Conservation (phyloP, 2,329 filamentous ascomycete genomes). For the Botryotinia globosa region DNA sequence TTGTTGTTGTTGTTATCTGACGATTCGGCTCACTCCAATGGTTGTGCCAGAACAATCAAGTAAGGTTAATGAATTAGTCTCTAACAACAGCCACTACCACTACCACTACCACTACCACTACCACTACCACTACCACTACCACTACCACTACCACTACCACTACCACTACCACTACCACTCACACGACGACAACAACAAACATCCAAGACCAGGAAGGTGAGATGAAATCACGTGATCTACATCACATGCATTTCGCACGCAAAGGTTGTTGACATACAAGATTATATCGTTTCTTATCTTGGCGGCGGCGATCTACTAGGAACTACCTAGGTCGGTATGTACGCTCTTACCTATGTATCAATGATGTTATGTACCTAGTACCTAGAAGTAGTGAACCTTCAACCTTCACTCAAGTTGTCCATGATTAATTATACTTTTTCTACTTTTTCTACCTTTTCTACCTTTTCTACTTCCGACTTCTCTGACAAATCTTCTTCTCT, state of each 20-base stretch:
- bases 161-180: too few relatives aligned
- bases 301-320: background rate
- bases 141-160: too few relatives aligned
- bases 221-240: background rate
- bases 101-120: too few relatives aligned
- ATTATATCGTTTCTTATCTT: too few relatives aligned
- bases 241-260: background rate
- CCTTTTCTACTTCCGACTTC: background rate
- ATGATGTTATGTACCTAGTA: background rate
- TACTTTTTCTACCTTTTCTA: background rate
- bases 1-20: background rate
- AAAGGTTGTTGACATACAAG: background rate
- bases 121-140: too few relatives aligned
- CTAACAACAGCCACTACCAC: too few relatives aligned
- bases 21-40: background rate
- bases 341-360: too few relatives aligned
- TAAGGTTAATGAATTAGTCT: too few relatives aligned
- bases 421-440: background rate
- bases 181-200: background rate
- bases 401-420: background rate
- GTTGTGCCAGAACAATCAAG: background rate
- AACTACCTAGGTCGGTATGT: too few relatives aligned
- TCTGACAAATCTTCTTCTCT: background rate
- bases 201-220: rapidly evolving
- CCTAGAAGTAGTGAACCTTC: too few relatives aligned